Percentiles rank a stretch among this genome's conserved stretches.
phyloP scores from a whole-genome alignment of 192 early-diverging fungal genomes.

The Oehlia diaphana region DNA sequence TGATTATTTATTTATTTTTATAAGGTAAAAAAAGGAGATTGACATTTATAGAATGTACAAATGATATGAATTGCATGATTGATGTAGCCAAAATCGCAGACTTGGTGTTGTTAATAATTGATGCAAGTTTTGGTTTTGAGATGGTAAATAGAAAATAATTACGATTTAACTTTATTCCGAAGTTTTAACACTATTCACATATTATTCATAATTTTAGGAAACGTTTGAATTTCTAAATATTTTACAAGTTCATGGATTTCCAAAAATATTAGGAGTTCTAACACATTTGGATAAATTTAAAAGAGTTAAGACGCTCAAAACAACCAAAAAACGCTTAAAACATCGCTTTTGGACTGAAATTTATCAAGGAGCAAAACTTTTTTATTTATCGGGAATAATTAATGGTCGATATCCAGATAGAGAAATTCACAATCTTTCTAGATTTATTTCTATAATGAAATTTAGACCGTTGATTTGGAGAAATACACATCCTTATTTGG shows the following conservation, averaged over 20 bases:
- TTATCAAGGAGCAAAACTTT: constrained; percentile 98
- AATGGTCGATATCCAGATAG: constrained; percentile 92
- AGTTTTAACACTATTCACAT: neutral
- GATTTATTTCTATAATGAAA: constrained; percentile 99
- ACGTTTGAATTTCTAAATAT: constrained; percentile 99
- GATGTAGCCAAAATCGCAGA: constrained; percentile 98
- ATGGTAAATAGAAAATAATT: constrained; percentile 59
- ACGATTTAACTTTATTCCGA: constrained; percentile 1
- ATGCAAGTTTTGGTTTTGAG: constrained; percentile 98
- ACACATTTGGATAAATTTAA: constrained; percentile 96
- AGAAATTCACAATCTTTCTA: constrained; percentile 91
- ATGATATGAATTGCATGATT: constrained; percentile 97
- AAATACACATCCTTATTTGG: constrained; percentile 95
- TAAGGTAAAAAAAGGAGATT: constrained; percentile 86
- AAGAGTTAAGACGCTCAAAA: constrained; percentile 86
- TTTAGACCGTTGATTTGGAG: constrained; percentile 97
- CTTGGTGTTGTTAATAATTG: constrained; percentile 90
- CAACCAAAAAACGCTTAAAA: constrained; percentile 92
- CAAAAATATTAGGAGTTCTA: constrained; percentile 96
- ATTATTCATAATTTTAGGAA: constrained; percentile 53
- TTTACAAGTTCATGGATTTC: constrained; percentile 95
- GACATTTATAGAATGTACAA: constrained; percentile 96
- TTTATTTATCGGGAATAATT: constrained; percentile 95
- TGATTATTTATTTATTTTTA: neutral
- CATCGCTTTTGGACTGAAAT: constrained; percentile 99